Conservation (phyloP, 1,284 basidiomycete genomes). For the Vanrija sp. region DNA sequence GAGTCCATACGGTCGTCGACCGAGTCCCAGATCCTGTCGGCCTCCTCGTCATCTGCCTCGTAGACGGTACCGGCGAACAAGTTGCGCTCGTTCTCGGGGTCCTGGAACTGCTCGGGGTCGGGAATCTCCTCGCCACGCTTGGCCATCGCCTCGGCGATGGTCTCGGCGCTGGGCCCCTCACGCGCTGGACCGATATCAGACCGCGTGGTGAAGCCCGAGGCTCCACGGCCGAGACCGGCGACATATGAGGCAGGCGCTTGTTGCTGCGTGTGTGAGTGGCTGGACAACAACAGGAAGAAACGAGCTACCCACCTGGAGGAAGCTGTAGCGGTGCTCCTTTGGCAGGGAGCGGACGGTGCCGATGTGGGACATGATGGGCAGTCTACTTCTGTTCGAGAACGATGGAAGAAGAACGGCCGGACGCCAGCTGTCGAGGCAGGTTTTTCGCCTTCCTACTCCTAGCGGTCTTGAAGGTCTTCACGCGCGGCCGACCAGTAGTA, state of each 20-base stretch:
- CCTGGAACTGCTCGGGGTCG: constrained; percentile 80
- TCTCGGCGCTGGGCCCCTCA: constrained; percentile 85
- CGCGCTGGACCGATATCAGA: constrained; percentile 98
- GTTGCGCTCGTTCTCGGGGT: constrained; percentile 95
- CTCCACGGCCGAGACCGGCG: constrained; percentile 92
- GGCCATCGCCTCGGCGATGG: constrained; percentile 76
- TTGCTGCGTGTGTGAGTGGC: constrained; percentile 37
- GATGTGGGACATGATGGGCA: constrained; percentile 36
- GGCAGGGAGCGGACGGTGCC: constrained; percentile 45
- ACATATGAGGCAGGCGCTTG: constrained; percentile 90
- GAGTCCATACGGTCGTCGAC: constrained; percentile 90
- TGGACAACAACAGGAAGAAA: not conserved
- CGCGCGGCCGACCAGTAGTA: no score
- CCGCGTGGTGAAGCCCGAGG: constrained; percentile 96
- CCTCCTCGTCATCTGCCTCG: constrained; percentile 96
- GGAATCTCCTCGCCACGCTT: constrained; percentile 81
- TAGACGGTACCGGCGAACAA: constrained; percentile 94
- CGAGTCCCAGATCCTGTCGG: constrained; percentile 86
- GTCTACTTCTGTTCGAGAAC: not conserved
- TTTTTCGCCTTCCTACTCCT: no score
- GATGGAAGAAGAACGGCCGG: no score
- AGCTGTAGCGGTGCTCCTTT: constrained; percentile 44
- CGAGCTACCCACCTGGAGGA: constrained; percentile 33
- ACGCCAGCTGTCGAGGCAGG: no score
- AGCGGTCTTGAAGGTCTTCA: no score